Evolutionary conservation across 352 stramenopile species (phyloP).

Genomic region (Globisporangium spinosum): DNA sequence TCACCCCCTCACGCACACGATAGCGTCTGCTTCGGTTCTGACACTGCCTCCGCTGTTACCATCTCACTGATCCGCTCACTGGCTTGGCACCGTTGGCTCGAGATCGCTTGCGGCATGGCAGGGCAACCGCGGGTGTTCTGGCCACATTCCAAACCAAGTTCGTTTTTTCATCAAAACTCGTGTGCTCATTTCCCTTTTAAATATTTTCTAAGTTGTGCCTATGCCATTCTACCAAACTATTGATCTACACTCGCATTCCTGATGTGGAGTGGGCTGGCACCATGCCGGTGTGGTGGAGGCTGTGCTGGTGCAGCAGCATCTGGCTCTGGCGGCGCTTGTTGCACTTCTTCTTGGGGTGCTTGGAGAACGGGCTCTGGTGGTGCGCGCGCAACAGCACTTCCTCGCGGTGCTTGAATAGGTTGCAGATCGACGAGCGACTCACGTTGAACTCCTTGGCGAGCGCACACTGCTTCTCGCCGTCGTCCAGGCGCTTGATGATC

Average conservation of each 20-base stretch:
- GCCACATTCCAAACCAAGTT: too few species aligned
- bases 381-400: conserved; percentile 48
- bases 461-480: conserved; percentile 58
- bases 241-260: background rate
- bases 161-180: too few species aligned
- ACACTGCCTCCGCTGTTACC: too few species aligned
- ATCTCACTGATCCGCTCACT: too few species aligned
- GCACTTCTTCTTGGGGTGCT: conserved; percentile 47
- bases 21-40: too few species aligned
- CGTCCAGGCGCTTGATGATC: conserved; percentile 54
- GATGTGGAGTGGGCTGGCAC: background rate
- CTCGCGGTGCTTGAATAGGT: conserved; percentile 60
- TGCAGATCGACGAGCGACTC: conserved; percentile 64
- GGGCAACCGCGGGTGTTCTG: too few species aligned
- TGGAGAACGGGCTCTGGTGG: conserved; percentile 42
- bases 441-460: conserved; percentile 70
- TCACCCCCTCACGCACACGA: too few species aligned
- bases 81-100: too few species aligned
- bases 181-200: background rate
- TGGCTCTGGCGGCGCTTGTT: conserved; percentile 11
- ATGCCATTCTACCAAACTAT: background rate
- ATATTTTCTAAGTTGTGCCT: background rate
- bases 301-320: background rate
- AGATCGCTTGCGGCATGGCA: too few species aligned
- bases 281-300: background rate